Conservation (phyloP, 176 grass and related monocot genomes). For the Luzula sylvatica region DNA sequence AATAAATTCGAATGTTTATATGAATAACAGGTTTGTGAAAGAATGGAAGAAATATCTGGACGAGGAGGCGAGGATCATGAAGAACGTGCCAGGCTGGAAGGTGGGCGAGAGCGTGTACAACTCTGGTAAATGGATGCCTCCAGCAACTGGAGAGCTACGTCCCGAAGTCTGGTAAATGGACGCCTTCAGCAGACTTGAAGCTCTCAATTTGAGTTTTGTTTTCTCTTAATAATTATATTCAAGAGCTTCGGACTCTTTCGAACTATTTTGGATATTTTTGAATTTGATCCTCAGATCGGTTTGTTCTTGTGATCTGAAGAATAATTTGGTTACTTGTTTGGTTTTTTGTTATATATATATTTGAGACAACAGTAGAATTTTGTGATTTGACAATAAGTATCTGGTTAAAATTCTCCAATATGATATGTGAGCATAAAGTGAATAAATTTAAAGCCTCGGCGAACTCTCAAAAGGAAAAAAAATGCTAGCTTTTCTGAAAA, state of each 20-base stretch:
- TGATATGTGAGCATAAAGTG: too few species aligned
- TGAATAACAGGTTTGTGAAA: conserved; percentile 67
- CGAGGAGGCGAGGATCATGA: conserved; percentile 84
- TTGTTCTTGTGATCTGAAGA: too few species aligned
- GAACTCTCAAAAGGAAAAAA: too few species aligned
- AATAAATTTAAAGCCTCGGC: too few species aligned
- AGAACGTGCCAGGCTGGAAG: conserved; percentile 96
- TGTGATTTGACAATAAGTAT: too few species aligned
- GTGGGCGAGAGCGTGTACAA: conserved; percentile 81
- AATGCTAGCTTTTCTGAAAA: too few species aligned
- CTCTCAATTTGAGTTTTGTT: conserved; percentile 1
- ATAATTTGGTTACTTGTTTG: too few species aligned
- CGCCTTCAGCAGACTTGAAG: background rate
- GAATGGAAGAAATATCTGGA: conserved; percentile 95
- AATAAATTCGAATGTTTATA: too few species aligned
- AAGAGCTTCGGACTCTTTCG: background rate
- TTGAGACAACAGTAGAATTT: too few species aligned
- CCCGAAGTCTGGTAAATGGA: conserved; percentile 78
- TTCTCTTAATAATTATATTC: conserved; percentile 15
- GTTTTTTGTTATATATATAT: too few species aligned
- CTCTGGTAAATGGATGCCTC: conserved; percentile 93
- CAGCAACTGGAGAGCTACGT: conserved; percentile 74
- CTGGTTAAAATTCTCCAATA: too few species aligned
- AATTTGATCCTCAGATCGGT: background rate
- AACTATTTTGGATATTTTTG: background rate